Base-by-base conservation (phyloP, 2,329 filamentous ascomycete species). In the Epichloe gansuensis region DNA sequence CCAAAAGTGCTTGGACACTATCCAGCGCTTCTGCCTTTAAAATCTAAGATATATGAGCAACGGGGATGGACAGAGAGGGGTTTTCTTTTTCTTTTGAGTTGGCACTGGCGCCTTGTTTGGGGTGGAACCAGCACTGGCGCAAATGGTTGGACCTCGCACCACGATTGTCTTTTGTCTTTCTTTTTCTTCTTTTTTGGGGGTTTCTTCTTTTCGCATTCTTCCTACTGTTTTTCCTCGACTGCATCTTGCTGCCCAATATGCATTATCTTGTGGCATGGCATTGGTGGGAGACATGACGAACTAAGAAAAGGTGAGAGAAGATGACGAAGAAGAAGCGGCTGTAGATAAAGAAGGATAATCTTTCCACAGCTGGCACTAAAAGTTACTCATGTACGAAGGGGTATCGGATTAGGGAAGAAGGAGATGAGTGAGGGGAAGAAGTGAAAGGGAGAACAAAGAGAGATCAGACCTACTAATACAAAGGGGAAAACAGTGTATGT, bases 51-150 rank as follows among this genome's bases (percentile, higher is more conserved):
- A 13, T 35, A 49, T 15, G 50, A 41, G 17, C 11, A 46, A 34
- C 46, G 12, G 9, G 46, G 59, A 56, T 55, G 58, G 54, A 59
- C 59, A 60, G 58, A 62, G 58, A 57, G 61, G 58, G 7, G 17
- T 41, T 41, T 39, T 8, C 31, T 41, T 37, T 41, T 15, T 5
- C 34, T 58, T 62, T 60, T 58, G 63, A 61, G 60, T 65, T 62
- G 58, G 62, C 61, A 61, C 59, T 60, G 60, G 63, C 59, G 62
- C 66, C 61, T 62, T 60, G 60, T 63, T 62, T 62, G 17, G 47
- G 48, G 62, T 46, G 34, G 57, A 53, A 55, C 52, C 55, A 56
- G 52, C 53, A 48, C 53, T 50, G 57, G 59, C 58, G 53, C 51
- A 56, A 52, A 56, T 44, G 58, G 56, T 41, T 45, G 48, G 54